Base-by-base conservation (phyloP, 495 filamentous ascomycete species). In the Glonium stellatum region DNA sequence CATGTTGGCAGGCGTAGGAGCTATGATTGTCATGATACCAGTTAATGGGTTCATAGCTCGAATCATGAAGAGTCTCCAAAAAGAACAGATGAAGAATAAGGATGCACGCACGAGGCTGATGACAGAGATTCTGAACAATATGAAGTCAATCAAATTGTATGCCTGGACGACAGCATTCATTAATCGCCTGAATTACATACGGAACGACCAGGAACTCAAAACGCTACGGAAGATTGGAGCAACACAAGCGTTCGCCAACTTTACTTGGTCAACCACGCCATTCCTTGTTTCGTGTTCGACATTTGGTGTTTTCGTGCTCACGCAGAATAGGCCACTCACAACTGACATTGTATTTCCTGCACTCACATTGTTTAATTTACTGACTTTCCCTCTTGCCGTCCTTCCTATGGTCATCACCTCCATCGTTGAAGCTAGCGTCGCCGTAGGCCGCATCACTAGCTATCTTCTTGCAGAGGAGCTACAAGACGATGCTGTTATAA, bases 91-190 rank as follows among this genome's bases (percentile, higher is more conserved):
- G 95, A 95, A 92, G 77, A 97, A 97, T 74, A 99, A 99, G 74
- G 95, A 99, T 67, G 82, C 91, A 8, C 84, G 95, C 61, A 96
- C 93, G 25, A 79, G 92, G 36, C 72, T 99, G 55, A 95, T 97
- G 80, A 93, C 95, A 5, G 95, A 99, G 76, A 97, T 99, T 61
- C 76, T 97, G 68, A 97, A 97, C 79, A 97, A 97, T 72, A 97
- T 97, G 84, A 97, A 97, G 77, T 92, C 88, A 70, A 97, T 97
- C 76, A 97, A 99, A 75, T 82, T 99, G 23, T 99, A 97, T 75
- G 95, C 92, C 46, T 99, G 95, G 95, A 89, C 91, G 41, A 85
- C 83, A 23, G 90, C 95, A 22, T 99, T 97, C 73, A 96, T 96
- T 85, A 92, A 89, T 71, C 97, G 95, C 73, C 82, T 99, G 41